Evolutionary conservation across 2,329 filamentous ascomycete genomes (phyloP), one percentile per base, ranked within the genome.

Genomic region (Ophiostoma ips): DNA sequence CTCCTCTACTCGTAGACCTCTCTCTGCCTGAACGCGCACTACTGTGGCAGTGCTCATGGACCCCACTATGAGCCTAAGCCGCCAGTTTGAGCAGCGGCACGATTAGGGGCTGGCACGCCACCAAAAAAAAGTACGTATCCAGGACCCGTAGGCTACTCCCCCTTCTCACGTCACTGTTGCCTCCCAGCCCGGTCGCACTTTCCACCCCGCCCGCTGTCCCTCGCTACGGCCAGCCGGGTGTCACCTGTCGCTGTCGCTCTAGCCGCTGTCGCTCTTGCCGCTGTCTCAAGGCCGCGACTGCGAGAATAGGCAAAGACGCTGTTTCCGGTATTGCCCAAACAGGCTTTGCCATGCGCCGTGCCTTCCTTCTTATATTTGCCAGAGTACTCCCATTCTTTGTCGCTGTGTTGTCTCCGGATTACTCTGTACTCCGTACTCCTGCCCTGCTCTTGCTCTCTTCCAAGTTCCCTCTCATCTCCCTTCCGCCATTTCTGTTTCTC

Each of bases 321-420:
- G 21, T 15, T n/a, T 38, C n/a, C 43, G 46, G 10, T 30, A 31
- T 48, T 35, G 21, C 48, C 47, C 37, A 50, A 50, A 50, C 51
- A 40, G 47, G 51, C 47, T 44, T 50, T 49, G 35, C n/a, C 36
- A 43, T 50, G 51, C 47, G 51, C 50, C 50, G 50, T 43, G 47
- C 36, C 50, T 44, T 48, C 21, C 21, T 28, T 41, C n/a, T 3
- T 28, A 28, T 28, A 28, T 41, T 7, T 24, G 37, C 36, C 12
- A 48, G 35, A 41, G 34, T 34, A 37, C 36, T n/a, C n/a, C 24
- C 24, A 36, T 36, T 41, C 46, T 52, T 41, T 41, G 30, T 36
- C 50, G 38, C 43, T 36, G 13, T 28, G 7, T 3, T 10, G 38
- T 30, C 40, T 30, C 24, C 40, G n/a, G 40, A 43, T 15, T 16